Conservation (phyloP, 2,329 filamentous ascomycete genomes). For the Passalora sequoiae region DNA sequence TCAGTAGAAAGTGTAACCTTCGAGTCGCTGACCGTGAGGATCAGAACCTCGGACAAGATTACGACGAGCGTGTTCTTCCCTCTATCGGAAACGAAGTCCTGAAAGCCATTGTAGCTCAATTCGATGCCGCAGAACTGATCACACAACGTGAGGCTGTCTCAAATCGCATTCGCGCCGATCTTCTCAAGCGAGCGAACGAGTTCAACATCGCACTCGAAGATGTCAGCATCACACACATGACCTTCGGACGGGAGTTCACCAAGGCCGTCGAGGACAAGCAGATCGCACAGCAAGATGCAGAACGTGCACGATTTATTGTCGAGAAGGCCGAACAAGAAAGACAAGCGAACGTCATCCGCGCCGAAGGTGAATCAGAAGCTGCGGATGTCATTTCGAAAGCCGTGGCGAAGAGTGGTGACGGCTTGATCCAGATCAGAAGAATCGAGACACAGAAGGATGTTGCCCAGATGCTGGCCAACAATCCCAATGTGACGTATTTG, state of each 20-base stretch:
- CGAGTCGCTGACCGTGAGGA: too few species aligned
- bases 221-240: constrained; percentile 99
- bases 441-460: constrained; percentile 97
- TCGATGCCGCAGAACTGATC: constrained; percentile 64
- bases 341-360: constrained; percentile 96
- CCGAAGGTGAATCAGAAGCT: constrained; percentile 94
- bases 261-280: constrained; percentile 99
- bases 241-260: constrained; percentile 98
- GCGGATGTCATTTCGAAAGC: constrained; percentile 93
- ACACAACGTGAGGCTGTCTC: constrained; percentile 97
- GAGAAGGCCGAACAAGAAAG: constrained; percentile 98
- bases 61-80: constrained; percentile 65
- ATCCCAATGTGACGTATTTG: constrained; percentile 94
- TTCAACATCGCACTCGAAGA: constrained; percentile 99
- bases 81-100: constrained; percentile 54
- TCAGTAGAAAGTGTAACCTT: too few species aligned
- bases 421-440: constrained; percentile 89
- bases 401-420: constrained; percentile 87
- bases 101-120: constrained; percentile 51
- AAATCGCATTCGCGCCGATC: constrained; percentile 85
- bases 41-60: constrained; percentile 93
- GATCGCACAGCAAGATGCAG: constrained; percentile 98
- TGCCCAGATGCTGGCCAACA: constrained; percentile 77
- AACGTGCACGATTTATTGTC: constrained; percentile 95
- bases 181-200: constrained; percentile 86